Percentiles rank a stretch among this genome's conserved stretches.
Evolutionary conservation across 2,329 filamentous ascomycete genomes (phyloP).

Genomic region (Aspergillus versicolor): DNA sequence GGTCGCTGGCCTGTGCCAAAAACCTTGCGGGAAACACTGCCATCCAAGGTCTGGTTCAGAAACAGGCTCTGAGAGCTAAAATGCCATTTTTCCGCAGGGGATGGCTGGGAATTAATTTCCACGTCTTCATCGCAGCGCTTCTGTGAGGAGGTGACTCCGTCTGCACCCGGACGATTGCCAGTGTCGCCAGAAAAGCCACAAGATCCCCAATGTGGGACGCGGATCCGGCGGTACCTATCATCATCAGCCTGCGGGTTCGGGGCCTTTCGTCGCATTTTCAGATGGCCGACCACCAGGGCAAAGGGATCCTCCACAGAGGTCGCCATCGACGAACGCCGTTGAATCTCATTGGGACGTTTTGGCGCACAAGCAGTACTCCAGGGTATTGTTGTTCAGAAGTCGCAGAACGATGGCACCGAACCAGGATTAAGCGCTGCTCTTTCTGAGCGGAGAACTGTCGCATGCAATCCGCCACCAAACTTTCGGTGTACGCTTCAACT

Average conservation of each 20-base stretch:
- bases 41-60: neutral
- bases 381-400: neutral
- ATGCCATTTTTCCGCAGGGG: neutral
- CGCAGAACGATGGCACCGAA: neutral
- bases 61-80: neutral
- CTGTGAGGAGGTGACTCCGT: conserved; percentile 15
- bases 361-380: neutral
- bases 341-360: neutral
- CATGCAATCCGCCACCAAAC: conserved; percentile 16
- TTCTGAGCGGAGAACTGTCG: conserved; percentile 8
- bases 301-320: conserved; percentile 11
- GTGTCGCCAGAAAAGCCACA: conserved; percentile 27
- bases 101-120: conserved; percentile 5
- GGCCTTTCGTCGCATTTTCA: conserved; percentile 22
- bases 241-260: conserved; percentile 23
- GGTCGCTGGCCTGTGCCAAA: neutral
- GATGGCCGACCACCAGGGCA: conserved; percentile 12
- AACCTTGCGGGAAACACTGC: conserved; percentile 1
- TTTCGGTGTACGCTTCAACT: conserved; percentile 20
- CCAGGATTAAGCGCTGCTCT: neutral
- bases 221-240: conserved; percentile 35
- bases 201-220: conserved; percentile 27
- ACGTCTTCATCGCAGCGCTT: conserved; percentile 5
- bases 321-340: conserved; percentile 9
- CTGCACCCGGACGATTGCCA: conserved; percentile 21